These are phyloP conservation scores for Yamadazyma sp. DNA, from an alignment of 1,139 yeast genomes.

Conservation along the genomic window DNA sequence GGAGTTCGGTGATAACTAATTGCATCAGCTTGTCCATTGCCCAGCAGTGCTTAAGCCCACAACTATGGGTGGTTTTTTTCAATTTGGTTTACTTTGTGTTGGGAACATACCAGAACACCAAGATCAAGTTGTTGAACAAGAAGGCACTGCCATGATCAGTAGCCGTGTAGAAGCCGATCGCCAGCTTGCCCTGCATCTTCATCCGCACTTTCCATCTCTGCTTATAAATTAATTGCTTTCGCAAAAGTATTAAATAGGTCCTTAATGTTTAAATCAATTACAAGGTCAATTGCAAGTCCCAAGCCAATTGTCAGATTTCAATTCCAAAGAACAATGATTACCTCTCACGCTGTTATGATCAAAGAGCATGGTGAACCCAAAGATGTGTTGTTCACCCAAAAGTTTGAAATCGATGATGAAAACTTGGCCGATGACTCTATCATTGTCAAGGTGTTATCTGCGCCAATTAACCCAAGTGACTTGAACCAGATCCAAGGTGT, in stretches of 20 bases:
- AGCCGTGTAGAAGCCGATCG: neutral
- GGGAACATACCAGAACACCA: slow-evolving; percentile 76
- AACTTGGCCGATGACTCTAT: slow-evolving; percentile 44
- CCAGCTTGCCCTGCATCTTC: neutral
- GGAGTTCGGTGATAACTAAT: slow-evolving; percentile 64
- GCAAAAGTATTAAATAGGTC: no score
- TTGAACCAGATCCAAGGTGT: slow-evolving; percentile 42
- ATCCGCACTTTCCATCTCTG: neutral
- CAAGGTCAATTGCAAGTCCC: neutral
- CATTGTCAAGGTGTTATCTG: slow-evolving; percentile 66
- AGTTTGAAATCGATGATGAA: slow-evolving; percentile 50
- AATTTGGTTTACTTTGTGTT: slow-evolving; percentile 69
- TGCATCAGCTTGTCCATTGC: slow-evolving; percentile 66
- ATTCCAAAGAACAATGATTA: slow-evolving; percentile 37
- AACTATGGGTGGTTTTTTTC: slow-evolving; percentile 85
- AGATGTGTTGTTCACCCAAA: slow-evolving; percentile 54
- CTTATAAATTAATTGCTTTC: no score
- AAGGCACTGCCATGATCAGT: no score
- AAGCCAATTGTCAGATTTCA: neutral
- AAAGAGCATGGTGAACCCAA: slow-evolving; percentile 60
- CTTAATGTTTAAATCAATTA: no score
- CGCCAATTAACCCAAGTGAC: slow-evolving; percentile 67
- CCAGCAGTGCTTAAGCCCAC: slow-evolving; percentile 71
- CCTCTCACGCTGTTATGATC: slow-evolving; percentile 61
- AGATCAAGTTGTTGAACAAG: slow-evolving; percentile 42